Evolutionary conservation across 2,329 filamentous ascomycete genomes (phyloP), one percentile per base, ranked within the genome.

Genomic region (Aspergillus fijiensis): DNA sequence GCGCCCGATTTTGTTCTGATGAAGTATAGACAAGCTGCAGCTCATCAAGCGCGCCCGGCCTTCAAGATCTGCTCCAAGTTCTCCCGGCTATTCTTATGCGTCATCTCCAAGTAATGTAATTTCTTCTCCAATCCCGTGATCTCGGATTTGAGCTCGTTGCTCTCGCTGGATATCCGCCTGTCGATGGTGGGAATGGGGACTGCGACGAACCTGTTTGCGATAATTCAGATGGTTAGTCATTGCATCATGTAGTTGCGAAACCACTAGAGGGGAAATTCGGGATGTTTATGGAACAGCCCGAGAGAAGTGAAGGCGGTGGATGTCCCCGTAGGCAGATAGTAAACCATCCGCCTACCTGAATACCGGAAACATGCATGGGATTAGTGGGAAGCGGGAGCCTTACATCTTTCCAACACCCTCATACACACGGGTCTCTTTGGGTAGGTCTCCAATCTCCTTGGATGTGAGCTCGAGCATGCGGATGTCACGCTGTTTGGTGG

Each of bases 341-440:
- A 50, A 51, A 29, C 27, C 27, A 29, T 10, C 27, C 27, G 27
- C 27, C 27, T 29, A 7, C 27, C 27, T 29, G 27, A 3, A 9
- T 29, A 3, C 9, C 7, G 7, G 27, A 29, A 27, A 29, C 7
- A 29, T 29, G 27, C 27, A 29, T 10, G 27, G 7, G 7, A 29
- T 29, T n/a, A 31, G 16, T 5, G 21, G 16, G 49, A 45, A 55
- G 58, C 19, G 23, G 23, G 19, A n/a, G 11, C 79, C 88, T 70
- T 77, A 97, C 95, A 99, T 98, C 80, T 98, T 99, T 55, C 95
- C 95, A 11, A 98, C 89, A 5, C 94, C 94, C 78, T 98, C 94
- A 71, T 98, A 99, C 29, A 96, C 86, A 33, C 88, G 88, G 0
- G 92, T 95, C 51, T 89, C 85, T 19, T 84, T 75, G 4, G 92